Evolutionary conservation across 2,329 filamentous ascomycete species (phyloP).

Genomic region (Penicillium polonicum): DNA sequence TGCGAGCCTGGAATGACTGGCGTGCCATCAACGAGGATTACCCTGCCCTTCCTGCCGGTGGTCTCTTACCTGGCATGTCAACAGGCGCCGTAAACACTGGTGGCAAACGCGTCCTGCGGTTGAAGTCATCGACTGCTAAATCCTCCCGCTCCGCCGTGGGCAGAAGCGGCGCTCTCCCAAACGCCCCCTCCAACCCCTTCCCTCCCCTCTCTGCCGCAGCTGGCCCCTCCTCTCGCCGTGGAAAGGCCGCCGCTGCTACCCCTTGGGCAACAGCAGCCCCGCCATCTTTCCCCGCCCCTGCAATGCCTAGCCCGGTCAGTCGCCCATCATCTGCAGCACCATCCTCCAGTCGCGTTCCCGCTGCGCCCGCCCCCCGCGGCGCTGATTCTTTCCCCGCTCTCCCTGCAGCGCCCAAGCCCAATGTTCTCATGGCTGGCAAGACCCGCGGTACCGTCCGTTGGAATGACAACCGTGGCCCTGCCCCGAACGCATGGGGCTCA

Average conservation of each 20-base stretch:
- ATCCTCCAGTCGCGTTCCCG: conserved; percentile 23
- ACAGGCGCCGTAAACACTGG: conserved; percentile 50
- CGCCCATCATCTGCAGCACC: conserved; percentile 29
- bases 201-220: conserved; percentile 42
- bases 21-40: conserved; percentile 95
- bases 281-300: conserved; percentile 23
- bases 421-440: conserved; percentile 52
- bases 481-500: conserved; percentile 41
- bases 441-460: conserved; percentile 49
- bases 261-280: conserved; percentile 27
- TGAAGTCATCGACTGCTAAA: conserved; percentile 69
- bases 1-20: conserved; percentile 92
- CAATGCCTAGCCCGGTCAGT: conserved; percentile 25
- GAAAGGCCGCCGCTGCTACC: conserved; percentile 22
- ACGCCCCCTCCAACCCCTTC: conserved; percentile 45
- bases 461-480: conserved; percentile 39
- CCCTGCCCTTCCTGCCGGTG: conserved; percentile 76
- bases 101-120: conserved; percentile 60
- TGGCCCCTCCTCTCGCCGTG: conserved; percentile 22
- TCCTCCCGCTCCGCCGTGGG: conserved; percentile 62
- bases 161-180: conserved; percentile 55
- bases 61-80: conserved; percentile 59
- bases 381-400: conserved; percentile 77
- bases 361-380: conserved; percentile 22
- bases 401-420: conserved; percentile 71